Evolutionary conservation across 1,284 basidiomycete species (phyloP).

Genomic region (Neonothopanus nambi): DNA sequence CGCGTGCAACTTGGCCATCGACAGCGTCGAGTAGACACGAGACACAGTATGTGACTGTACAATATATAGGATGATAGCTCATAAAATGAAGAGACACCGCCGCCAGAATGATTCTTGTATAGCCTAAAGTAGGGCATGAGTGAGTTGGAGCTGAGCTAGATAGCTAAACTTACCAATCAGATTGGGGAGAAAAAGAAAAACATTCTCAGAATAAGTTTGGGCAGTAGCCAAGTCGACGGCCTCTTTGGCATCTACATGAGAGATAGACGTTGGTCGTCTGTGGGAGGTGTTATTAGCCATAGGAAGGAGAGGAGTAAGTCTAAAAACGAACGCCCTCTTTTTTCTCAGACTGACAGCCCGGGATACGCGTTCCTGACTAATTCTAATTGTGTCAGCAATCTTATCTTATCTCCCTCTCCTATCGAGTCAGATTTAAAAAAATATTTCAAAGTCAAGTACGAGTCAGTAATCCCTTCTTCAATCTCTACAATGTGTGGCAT

Average conservation of each 20-base stretch:
- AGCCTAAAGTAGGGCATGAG: constrained; percentile 54
- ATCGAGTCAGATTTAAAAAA: constrained; percentile 28
- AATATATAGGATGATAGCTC: constrained; percentile 92
- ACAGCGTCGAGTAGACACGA: constrained; percentile 96
- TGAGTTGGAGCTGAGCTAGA: constrained; percentile 6
- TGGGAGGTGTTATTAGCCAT: constrained; percentile 35
- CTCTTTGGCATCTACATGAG: constrained; percentile 75
- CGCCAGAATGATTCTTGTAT: constrained; percentile 89
- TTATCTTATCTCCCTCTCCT: constrained; percentile 20
- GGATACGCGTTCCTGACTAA: neutral
- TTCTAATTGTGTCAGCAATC: constrained; percentile 21
- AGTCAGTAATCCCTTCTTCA: neutral
- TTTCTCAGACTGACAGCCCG: neutral
- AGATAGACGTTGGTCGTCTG: constrained; percentile 46
- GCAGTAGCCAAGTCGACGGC: constrained; percentile 84
- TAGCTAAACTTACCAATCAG: constrained; percentile 72
- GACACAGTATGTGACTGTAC: constrained; percentile 87
- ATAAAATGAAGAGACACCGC: constrained; percentile 91
- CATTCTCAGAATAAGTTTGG: constrained; percentile 85
- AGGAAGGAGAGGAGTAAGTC: neutral
- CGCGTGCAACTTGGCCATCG: constrained; percentile 93
- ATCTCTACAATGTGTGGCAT: constrained; percentile 85
- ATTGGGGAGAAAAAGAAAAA: constrained; percentile 96
- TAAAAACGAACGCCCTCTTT: too few species aligned
- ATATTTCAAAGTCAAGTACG: too few species aligned